Base-by-base conservation (phyloP, 2,329 filamentous ascomycete genomes). In the Alternaria consortialis region DNA sequence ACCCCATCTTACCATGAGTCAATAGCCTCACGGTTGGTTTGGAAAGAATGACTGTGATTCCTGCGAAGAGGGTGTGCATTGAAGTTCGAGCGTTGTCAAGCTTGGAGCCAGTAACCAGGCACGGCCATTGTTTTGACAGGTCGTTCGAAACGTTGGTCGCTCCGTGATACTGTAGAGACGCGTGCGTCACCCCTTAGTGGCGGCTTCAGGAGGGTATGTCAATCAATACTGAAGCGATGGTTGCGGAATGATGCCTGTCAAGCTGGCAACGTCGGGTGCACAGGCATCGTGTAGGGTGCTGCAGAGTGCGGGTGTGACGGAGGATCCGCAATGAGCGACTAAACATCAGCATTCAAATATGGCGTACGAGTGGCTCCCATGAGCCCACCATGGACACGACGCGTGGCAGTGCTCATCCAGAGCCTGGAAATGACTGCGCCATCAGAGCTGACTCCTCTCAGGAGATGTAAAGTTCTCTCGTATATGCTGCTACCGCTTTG, bases 131-230 rank as follows among this genome's bases (percentile, higher is more conserved):
- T 51, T 37, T 56, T 60, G 57, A 56, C 52, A 50, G 31, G 37
- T 44, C 17, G 50, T 27, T 44, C 54, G 44, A 56, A 51, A 60
- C 23, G 53, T 51, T 32, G 37, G 32, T 43, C 53, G 39, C 52
- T 56, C 37, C 57, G 39, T 31, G 43, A 43, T 40, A 48, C 20
- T 20, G 29, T 37, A 7, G 11, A 44, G 31, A 37, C 44, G 31
- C 44, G 12, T 39, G 39, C 31, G 7, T 31, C 31, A 31, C 29
- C 37, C 27, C 20, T 29, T 51, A 40, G 40, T 47, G 15, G 40
- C 17, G 29, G 37, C 44, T 51, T 47, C 7, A 15, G 42, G 34
- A 44, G 20, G 15, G 17, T 11, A 27, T 37, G 7, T 23, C 25
- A 55, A 25, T 44, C 20, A 40, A 40, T 48, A 25, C 27, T 36